These are phyloP conservation scores for Breviolum minutum DNA, from an alignment of 73 alveolate species.

Conservation along the genomic window DNA sequence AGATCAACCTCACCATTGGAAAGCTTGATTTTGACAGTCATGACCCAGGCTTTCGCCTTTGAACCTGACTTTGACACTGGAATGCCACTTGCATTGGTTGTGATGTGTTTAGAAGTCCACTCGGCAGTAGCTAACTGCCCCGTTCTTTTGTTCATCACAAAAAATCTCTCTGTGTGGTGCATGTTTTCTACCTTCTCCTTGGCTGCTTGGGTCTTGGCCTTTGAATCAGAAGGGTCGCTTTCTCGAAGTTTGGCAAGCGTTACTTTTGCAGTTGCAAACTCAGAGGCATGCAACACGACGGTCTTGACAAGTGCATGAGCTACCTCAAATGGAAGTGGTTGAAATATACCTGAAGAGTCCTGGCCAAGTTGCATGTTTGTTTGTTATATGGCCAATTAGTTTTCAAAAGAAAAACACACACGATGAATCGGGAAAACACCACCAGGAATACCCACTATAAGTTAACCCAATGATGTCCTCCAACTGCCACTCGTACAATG, in stretches of 20 bases:
- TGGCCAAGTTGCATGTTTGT: neutral
- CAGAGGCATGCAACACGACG: neutral
- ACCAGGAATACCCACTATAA: no score
- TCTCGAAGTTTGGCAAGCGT: neutral
- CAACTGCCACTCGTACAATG: constrained; percentile 43
- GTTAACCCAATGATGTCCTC: neutral
- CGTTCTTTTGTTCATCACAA: neutral
- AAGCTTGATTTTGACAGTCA: neutral
- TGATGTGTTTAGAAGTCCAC: neutral
- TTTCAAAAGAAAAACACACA: neutral
- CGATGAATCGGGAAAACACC: no score
- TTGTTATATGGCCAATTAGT: neutral
- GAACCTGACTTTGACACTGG: neutral
- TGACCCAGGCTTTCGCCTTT: neutral
- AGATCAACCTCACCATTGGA: neutral
- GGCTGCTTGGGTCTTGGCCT: neutral
- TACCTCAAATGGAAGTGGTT: neutral
- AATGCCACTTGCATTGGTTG: neutral
- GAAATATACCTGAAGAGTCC: neutral
- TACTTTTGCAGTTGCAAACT: neutral
- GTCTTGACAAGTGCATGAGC: constrained; percentile 6
- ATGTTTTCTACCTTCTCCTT: neutral
- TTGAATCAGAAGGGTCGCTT: neutral
- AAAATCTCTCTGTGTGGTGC: neutral
- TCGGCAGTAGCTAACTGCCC: neutral